Base-by-base conservation (phyloP, 2,329 filamentous ascomycete species). In the Fusarium keratoplasticum region DNA sequence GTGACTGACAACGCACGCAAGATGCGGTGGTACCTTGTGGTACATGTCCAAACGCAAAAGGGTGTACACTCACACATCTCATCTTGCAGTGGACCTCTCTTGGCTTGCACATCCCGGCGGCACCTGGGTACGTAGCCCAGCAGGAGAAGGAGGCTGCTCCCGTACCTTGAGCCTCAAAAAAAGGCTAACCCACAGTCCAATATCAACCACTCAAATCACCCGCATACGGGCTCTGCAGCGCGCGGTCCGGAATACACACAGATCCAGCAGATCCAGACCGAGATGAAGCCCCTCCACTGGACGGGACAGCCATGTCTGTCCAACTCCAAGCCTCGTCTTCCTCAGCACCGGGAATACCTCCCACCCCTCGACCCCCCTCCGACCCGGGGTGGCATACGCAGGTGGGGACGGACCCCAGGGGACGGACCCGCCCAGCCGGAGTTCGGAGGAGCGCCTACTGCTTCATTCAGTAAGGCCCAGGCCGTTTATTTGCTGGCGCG, bases 381-480 rank as follows among this genome's bases (percentile, higher is more conserved):
- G 69, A 76, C 59, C 76, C 76, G 76, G 75, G 65, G 71, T 76
- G 74, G 74, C 61, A 69, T 73, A 64, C 61, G 20, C 40, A 44
- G 36, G 65, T 72, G 72, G 67, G 54, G 55, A 62, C 62, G 42
- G 64, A 66, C 66, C 61, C 69, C 67, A 67, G 55, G 40, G 47
- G 66, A 73, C 69, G 69, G 70, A 72, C 71, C 76, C 76, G 66
- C 72, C 61, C 60, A 68, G 62, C 76, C 76, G 76, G 76, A 76
- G 68, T 74, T 77, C 76, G 76, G 76, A 72, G 74, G 59, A 67
- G 63, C 67, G 61, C 61, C 61, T 61, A 73, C 69, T 72, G 61
- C 64, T 74, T 47, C 47, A 66, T 73, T 55, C 55, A 72, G 61
- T 50, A 74, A 44, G 54, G 57, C 10, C 71, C 50, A 72, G 14